Base-by-base conservation (phyloP, 441 rosid species). In the Rhodomyrtus psidioides region DNA sequence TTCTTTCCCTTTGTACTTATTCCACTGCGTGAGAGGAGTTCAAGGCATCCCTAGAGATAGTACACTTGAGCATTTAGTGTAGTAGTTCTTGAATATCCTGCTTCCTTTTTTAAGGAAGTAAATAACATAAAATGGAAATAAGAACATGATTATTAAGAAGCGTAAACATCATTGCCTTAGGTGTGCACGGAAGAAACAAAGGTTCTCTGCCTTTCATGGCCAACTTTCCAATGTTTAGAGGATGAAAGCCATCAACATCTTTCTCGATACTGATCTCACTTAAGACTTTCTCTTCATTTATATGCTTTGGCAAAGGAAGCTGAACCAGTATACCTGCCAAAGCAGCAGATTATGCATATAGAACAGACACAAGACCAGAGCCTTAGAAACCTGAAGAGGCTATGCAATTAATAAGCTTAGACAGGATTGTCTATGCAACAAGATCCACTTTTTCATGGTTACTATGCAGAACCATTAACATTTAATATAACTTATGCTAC, bases 151-250 rank as follows among this genome's bases (percentile, higher is more conserved):
- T 34, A 75, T 16, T 58, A 70, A 44, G 84, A 83, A 57, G 81
- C 75, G 79, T 70, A n/a, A 70, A 88, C 54, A 82, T 85, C 39
- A 76, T 86, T 92, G 90, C 99, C 99, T 96, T 96, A 84, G 98
- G 98, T 85, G 98, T 96, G 92, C 98, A 97, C 24, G 99, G 98
- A 86, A 91, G 93, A 85, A 95, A 97, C 87, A 95, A 95, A 44
- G 98, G 98, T 14, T 96, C 97, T 92, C 98, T 91, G 91, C 95
- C 99, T 91, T 97, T 97, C 99, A 97, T 97, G 62, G 98, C 99
- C 87, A 96, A 96, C 93, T 94, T 97, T 87, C 98, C 98, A 55
- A 96, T 95, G 86, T 97, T 97, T 75, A 97, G 84, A 83, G 99
- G 99, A 93, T 97, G 99, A 91, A 97, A 97, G 27, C 99, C 99